Percentiles rank a stretch among this genome's conserved stretches.
Conservation (phyloP, 352 stramenopile genomes). For the Phytophthora cryptogea region DNA sequence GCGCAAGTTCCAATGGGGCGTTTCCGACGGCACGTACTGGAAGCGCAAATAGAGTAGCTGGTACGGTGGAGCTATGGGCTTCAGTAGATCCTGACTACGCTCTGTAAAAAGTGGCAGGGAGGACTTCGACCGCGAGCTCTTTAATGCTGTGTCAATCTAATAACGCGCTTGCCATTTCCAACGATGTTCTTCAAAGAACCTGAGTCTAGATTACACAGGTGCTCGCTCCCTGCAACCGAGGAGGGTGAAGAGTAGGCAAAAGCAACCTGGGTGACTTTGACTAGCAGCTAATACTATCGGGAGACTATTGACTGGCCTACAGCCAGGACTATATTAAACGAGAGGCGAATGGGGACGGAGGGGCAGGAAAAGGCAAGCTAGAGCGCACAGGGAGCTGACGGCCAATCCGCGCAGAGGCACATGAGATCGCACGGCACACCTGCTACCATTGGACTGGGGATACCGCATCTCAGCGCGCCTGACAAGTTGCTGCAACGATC, state of each 20-base stretch:
- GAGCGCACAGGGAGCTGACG: conserved; percentile 12
- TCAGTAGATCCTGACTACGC: not conserved
- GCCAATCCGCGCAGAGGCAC: conserved; percentile 29
- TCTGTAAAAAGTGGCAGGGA: too few relatives aligned
- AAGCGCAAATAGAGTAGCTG: conserved; percentile 53
- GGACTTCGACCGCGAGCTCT: not conserved
- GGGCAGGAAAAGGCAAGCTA: conserved; percentile 15
- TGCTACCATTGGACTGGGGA: conserved; percentile 41
- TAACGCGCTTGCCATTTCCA: conserved; percentile 7
- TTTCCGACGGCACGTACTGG: conserved; percentile 90
- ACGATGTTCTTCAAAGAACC: conserved; percentile 23
- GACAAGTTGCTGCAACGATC: conserved; percentile 28
- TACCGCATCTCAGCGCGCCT: conserved; percentile 20
- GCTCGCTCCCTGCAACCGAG: conserved; percentile 13
- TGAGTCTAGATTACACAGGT: conserved; percentile 34
- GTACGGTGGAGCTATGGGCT: not conserved
- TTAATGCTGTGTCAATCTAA: not conserved
- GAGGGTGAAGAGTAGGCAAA: conserved; percentile 20
- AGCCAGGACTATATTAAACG: conserved; percentile 44
- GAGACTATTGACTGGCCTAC: conserved; percentile 39
- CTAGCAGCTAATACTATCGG: conserved; percentile 42
- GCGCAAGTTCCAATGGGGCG: conserved; percentile 93
- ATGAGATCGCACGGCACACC: conserved; percentile 19
- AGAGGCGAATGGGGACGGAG: conserved; percentile 31
- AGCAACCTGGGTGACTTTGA: conserved; percentile 29